phyloP scores from a whole-genome alignment of 1,284 basidiomycete species.

The Boletus subluridellus region DNA sequence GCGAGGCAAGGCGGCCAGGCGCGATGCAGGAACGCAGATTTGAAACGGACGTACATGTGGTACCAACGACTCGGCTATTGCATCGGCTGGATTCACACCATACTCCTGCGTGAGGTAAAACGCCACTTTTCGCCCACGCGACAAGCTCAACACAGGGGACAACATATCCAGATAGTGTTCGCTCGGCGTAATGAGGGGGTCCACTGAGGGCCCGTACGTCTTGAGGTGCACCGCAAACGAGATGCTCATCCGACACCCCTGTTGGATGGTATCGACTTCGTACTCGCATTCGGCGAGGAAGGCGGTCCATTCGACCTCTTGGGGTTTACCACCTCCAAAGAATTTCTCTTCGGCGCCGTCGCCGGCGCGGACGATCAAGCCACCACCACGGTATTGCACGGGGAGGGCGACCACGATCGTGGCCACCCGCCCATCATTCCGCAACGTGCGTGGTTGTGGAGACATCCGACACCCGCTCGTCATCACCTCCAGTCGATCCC shows the following conservation, averaged over 20 bases:
- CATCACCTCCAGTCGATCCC: conserved; percentile 68
- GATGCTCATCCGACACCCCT: conserved; percentile 65
- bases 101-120: conserved; percentile 71
- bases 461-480: conserved; percentile 57
- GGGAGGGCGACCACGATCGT: conserved; percentile 71
- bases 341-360: conserved; percentile 63
- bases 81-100: conserved; percentile 66
- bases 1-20: conserved; percentile 1
- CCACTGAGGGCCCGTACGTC: conserved; percentile 60
- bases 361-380: conserved; percentile 53
- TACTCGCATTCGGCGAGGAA: conserved; percentile 70
- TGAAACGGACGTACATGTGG: conserved; percentile 54
- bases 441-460: conserved; percentile 48
- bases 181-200: conserved; percentile 66
- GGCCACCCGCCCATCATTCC: conserved; percentile 64
- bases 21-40: conserved; percentile 4
- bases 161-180: conserved; percentile 68
- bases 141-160: conserved; percentile 65
- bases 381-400: conserved; percentile 66
- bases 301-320: conserved; percentile 71
- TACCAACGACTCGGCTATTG: conserved; percentile 64
- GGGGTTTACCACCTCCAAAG: conserved; percentile 57
- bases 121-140: conserved; percentile 64
- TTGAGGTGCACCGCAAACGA: conserved; percentile 68
- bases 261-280: conserved; percentile 65